A percentile compares a stretch with the other conserved stretches of the same genome.
Conservation (phyloP, 75 land plant species). For the Chamaecyparis obtusa region DNA sequence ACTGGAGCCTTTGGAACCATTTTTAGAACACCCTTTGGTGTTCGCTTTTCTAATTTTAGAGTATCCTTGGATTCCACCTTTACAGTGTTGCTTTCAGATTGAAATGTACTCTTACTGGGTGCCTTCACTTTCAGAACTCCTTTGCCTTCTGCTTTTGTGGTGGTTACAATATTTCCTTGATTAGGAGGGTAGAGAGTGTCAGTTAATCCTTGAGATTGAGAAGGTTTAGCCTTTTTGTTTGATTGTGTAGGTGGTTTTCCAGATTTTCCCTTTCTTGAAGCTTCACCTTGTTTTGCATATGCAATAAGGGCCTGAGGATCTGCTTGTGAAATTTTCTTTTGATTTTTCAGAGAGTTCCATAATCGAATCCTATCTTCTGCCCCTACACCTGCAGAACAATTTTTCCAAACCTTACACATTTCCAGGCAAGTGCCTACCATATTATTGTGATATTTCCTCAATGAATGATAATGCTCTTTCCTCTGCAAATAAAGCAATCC, state of each 20-base stretch:
- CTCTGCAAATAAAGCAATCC: conserved; percentile 21
- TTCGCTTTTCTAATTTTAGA: not conserved
- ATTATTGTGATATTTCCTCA: conserved; percentile 34
- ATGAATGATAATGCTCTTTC: conserved; percentile 18
- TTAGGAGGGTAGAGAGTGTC: not conserved
- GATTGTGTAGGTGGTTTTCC: not conserved
- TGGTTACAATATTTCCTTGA: not conserved
- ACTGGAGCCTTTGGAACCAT: not conserved
- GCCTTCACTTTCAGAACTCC: conserved; percentile 10
- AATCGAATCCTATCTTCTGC: conserved; percentile 24
- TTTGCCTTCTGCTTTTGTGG: conserved; percentile 1
- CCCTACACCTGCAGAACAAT: conserved; percentile 14
- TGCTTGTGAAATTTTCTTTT: conserved; percentile 6
- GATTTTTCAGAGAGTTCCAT: conserved; percentile 16
- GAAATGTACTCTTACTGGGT: not conserved
- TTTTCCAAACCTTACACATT: conserved; percentile 33
- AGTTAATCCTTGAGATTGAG: not conserved
- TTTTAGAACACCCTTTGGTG: conserved; percentile 28
- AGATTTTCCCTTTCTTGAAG: conserved; percentile 10
- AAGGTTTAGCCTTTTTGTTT: conserved; percentile 3
- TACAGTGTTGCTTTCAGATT: not conserved
- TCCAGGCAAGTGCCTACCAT: conserved; percentile 29
- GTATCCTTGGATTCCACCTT: conserved; percentile 4
- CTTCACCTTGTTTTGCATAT: conserved; percentile 17
- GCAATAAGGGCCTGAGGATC: conserved; percentile 15